Conservation (phyloP, 805 yeast genomes). For the Yarrowia sp. region DNA sequence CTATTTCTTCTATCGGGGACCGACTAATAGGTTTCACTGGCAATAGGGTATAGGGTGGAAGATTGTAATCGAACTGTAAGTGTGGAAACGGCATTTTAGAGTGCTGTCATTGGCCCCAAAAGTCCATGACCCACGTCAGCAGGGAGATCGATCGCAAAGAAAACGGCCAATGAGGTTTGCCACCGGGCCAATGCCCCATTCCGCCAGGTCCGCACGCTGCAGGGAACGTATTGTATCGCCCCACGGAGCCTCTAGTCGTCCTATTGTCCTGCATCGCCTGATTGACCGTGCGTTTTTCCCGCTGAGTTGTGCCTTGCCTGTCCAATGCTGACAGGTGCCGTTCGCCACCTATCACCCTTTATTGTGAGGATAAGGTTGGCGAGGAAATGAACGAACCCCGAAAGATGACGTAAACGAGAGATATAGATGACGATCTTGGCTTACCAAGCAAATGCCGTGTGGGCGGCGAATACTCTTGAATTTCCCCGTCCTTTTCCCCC, state of each 20-base stretch:
- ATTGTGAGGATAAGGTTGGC: slow-evolving; percentile 14
- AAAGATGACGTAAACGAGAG: not conserved
- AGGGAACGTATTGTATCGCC: not conserved
- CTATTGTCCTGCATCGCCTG: slow-evolving; percentile 30
- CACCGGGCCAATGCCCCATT: not conserved
- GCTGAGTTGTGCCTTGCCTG: slow-evolving; percentile 32
- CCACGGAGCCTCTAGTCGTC: no score
- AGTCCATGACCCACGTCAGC: not conserved
- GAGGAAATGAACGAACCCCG: not conserved
- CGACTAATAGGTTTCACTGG: slow-evolving; percentile 16
- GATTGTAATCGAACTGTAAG: slow-evolving; percentile 21
- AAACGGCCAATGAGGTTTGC: not conserved
- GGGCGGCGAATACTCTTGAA: no score
- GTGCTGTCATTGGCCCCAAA: slow-evolving; percentile 11
- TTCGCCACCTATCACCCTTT: slow-evolving; percentile 40
- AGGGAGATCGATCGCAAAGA: slow-evolving; percentile 1
- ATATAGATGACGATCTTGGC: no score
- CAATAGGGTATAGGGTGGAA: slow-evolving; percentile 1
- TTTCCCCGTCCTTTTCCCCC: no score
- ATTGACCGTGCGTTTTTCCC: slow-evolving; percentile 33
- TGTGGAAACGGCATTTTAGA: slow-evolving; percentile 5
- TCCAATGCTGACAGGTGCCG: slow-evolving; percentile 29
- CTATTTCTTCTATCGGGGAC: not conserved
- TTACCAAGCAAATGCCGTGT: not conserved
- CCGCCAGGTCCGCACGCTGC: not conserved